phyloP scores from a whole-genome alignment of 2,329 filamentous ascomycete genomes.

The Pezizomycotina sp. region DNA sequence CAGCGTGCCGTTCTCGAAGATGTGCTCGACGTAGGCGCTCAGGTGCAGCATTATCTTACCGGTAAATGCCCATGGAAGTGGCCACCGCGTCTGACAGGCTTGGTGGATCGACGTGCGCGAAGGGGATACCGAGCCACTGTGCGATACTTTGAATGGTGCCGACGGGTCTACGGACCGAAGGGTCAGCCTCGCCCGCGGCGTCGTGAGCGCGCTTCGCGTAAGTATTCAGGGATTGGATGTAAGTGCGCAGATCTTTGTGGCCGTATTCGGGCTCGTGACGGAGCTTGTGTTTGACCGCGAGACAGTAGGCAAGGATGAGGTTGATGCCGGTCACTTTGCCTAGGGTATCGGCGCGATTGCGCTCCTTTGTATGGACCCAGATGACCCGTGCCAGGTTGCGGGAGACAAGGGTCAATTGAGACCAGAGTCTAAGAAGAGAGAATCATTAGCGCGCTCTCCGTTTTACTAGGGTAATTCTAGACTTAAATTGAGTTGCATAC shows the following conservation, averaged over 20 bases:
- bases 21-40: constrained; percentile 46
- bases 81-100: constrained; percentile 42
- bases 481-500: too few species aligned
- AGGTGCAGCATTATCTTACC: constrained; percentile 64
- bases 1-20: constrained; percentile 41
- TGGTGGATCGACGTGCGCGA: constrained; percentile 65
- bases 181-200: constrained; percentile 35
- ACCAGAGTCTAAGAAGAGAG: constrained; percentile 51
- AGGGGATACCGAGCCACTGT: constrained; percentile 56
- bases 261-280: constrained; percentile 68
- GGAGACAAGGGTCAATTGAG: constrained; percentile 37
- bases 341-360: constrained; percentile 49
- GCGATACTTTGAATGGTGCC: constrained; percentile 6
- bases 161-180: too few species aligned
- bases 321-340: constrained; percentile 59
- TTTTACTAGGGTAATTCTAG: too few species aligned
- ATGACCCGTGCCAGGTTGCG: constrained; percentile 51
- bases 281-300: constrained; percentile 66
- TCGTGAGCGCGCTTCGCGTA: constrained; percentile 47
- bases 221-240: constrained; percentile 57
- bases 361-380: constrained; percentile 58
- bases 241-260: constrained; percentile 54
- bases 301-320: constrained; percentile 57
- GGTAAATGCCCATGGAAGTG: constrained; percentile 61
- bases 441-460: too few species aligned